phyloP scores from a whole-genome alignment of 352 stramenopile genomes.

The Saprolegnia diclina region DNA sequence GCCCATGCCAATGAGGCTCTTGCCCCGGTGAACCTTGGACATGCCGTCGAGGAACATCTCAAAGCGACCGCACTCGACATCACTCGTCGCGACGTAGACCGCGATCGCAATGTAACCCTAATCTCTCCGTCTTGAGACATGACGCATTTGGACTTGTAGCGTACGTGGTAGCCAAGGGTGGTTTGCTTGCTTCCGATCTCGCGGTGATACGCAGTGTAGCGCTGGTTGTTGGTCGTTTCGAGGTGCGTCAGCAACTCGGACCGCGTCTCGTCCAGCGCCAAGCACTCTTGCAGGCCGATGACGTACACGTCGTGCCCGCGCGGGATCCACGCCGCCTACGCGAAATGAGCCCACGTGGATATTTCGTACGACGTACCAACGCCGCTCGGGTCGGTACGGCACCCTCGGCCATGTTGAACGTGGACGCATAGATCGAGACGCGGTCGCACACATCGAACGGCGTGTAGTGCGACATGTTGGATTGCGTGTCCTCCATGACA shows the following conservation, averaged over 20 bases:
- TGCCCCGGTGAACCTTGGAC: slow-evolving; percentile 71
- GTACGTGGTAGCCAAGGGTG: slow-evolving; percentile 61
- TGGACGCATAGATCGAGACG: slow-evolving; percentile 65
- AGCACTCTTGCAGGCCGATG: slow-evolving; percentile 87
- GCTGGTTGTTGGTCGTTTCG: slow-evolving; percentile 41
- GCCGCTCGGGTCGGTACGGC: background rate
- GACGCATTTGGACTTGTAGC: too few species aligned
- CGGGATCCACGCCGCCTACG: slow-evolving; percentile 70
- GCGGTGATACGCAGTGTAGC: slow-evolving; percentile 69
- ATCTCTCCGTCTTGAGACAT: background rate
- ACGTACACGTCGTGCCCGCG: slow-evolving; percentile 83
- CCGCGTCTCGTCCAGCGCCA: slow-evolving; percentile 67
- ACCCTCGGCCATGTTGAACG: slow-evolving; percentile 81
- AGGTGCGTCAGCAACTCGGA: slow-evolving; percentile 60
- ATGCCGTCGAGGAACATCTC: slow-evolving; percentile 61
- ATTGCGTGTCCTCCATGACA: slow-evolving; percentile 15
- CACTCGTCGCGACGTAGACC: slow-evolving; percentile 68
- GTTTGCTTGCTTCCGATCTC: slow-evolving; percentile 78
- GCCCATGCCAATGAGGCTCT: slow-evolving; percentile 68
- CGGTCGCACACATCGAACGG: background rate
- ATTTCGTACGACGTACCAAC: background rate
- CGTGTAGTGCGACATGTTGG: background rate
- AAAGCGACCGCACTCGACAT: slow-evolving; percentile 59
- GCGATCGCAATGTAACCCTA: slow-evolving; percentile 78
- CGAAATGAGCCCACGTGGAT: background rate